Percentiles rank a stretch among this genome's conserved stretches.
Evolutionary conservation across 345 rosid genomes (phyloP).

Genomic region (Citrus unshiu): DNA sequence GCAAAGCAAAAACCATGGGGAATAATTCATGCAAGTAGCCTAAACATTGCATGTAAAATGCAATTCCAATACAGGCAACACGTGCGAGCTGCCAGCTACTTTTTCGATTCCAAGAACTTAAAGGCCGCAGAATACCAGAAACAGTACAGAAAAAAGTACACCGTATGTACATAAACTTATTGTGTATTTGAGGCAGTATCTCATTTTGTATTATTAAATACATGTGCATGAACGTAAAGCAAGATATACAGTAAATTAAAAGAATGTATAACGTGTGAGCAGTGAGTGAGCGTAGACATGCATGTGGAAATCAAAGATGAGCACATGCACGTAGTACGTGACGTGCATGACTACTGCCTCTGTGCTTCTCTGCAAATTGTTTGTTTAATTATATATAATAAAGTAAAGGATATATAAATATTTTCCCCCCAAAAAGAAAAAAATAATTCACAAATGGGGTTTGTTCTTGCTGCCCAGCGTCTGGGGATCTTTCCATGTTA

Average conservation of each 20-base stretch:
- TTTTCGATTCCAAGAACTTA: not conserved
- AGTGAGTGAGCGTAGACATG: not conserved
- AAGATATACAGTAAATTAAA: not conserved
- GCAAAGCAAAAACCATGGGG: not conserved
- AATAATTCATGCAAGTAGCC: not conserved
- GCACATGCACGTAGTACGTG: slow-evolving; percentile 24
- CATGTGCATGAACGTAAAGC: not conserved
- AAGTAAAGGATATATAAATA: slow-evolving; percentile 1
- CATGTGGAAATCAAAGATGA: slow-evolving; percentile 2
- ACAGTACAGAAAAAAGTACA: slow-evolving; percentile 4
- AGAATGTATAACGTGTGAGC: not conserved
- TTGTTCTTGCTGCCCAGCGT: slow-evolving; percentile 15
- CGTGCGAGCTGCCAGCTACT: not conserved
- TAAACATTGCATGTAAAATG: not conserved
- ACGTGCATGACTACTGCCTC: slow-evolving; percentile 30
- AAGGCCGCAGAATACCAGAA: not conserved
- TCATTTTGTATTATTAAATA: not conserved
- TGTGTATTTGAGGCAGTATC: not conserved
- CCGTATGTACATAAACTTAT: not conserved
- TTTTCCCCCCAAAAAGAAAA: not conserved
- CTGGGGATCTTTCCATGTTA: slow-evolving; percentile 46
- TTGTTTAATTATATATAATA: not conserved
- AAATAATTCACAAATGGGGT: not conserved
- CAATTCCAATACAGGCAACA: too few relatives aligned
- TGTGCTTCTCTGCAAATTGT: not conserved